These are phyloP conservation scores for Barnettozyma sp. DNA, from an alignment of 805 yeast genomes.

Conservation along the genomic window DNA sequence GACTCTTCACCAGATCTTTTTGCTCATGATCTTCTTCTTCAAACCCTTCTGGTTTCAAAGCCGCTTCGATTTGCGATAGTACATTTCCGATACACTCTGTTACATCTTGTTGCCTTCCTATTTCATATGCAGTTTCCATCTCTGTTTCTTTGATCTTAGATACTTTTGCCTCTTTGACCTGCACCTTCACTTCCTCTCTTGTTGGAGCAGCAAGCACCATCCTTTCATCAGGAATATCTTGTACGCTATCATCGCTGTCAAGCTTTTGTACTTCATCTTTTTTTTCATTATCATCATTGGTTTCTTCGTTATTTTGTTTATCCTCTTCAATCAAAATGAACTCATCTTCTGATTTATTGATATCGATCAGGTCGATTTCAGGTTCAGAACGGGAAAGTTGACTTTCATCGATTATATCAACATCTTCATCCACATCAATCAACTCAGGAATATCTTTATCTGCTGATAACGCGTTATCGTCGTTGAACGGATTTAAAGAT, in stretches of 20 bases:
- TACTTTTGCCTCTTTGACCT: conserved; percentile 13
- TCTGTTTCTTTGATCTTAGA: conserved; percentile 45
- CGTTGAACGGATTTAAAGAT: neutral
- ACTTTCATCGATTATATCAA: neutral
- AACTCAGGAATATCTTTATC: conserved; percentile 2
- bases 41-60: conserved; percentile 57
- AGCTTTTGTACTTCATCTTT: no score
- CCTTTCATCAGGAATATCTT: conserved; percentile 4
- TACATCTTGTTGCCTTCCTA: conserved; percentile 94
- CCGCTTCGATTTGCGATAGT: conserved; percentile 82
- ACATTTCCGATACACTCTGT: conserved; percentile 97
- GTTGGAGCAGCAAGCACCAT: conserved; percentile 7
- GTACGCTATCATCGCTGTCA: no score
- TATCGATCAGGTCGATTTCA: conserved; percentile 7
- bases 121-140: conserved; percentile 65
- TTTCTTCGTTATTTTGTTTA: conserved; percentile 17
- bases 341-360: conserved; percentile 7
- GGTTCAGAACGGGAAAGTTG: neutral
- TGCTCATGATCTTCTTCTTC: conserved; percentile 75
- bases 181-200: conserved; percentile 1
- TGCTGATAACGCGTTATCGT: neutral
- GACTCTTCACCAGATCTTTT: conserved; percentile 65
- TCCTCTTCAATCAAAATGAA: conserved; percentile 17
- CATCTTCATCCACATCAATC: conserved; percentile 1
- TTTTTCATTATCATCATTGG: no score